Evolutionary conservation across 1,284 basidiomycete species (phyloP).

Genomic region (Omphalotus olearius): DNA sequence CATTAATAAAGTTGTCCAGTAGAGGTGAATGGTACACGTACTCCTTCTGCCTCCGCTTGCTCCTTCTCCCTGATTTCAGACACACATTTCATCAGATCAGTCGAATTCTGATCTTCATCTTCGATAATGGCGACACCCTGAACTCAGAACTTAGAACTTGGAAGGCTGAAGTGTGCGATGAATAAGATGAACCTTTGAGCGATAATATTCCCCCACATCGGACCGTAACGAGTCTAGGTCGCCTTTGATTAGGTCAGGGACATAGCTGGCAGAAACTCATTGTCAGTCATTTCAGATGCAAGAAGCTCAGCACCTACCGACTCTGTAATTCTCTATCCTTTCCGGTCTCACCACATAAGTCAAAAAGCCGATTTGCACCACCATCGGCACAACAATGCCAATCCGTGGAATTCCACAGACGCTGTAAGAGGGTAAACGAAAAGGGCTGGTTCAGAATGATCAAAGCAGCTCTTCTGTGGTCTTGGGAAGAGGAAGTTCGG

Average conservation of each 20-base stretch:
- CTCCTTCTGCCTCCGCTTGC: slow-evolving; percentile 30
- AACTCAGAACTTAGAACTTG: not conserved
- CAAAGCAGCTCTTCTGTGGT: slow-evolving; percentile 43
- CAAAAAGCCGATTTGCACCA: slow-evolving; percentile 86
- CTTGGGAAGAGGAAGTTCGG: not conserved
- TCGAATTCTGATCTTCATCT: slow-evolving; percentile 78
- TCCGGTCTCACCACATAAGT: slow-evolving; percentile 25
- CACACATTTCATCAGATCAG: slow-evolving; percentile 94
- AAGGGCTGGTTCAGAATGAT: slow-evolving; percentile 91
- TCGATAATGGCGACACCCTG: slow-evolving; percentile 68
- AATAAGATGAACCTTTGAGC: slow-evolving; percentile 39
- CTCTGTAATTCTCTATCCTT: slow-evolving; percentile 21
- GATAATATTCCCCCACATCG: slow-evolving; percentile 74
- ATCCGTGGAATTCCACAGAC: slow-evolving; percentile 65
- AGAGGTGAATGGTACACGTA: too few relatives aligned
- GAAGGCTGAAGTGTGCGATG: not conserved
- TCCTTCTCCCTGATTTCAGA: slow-evolving; percentile 54
- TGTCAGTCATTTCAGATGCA: slow-evolving; percentile 18
- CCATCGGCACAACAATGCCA: slow-evolving; percentile 88
- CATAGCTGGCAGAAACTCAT: slow-evolving; percentile 39
- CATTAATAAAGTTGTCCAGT: too few relatives aligned
- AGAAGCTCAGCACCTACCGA: slow-evolving; percentile 18
- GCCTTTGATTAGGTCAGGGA: slow-evolving; percentile 88
- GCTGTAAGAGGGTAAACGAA: slow-evolving; percentile 53
- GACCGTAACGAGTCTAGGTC: slow-evolving; percentile 86